Evolutionary conservation across 768 basidiomycete species (phyloP).

Genomic region (Clitopilus passeckerianus): DNA sequence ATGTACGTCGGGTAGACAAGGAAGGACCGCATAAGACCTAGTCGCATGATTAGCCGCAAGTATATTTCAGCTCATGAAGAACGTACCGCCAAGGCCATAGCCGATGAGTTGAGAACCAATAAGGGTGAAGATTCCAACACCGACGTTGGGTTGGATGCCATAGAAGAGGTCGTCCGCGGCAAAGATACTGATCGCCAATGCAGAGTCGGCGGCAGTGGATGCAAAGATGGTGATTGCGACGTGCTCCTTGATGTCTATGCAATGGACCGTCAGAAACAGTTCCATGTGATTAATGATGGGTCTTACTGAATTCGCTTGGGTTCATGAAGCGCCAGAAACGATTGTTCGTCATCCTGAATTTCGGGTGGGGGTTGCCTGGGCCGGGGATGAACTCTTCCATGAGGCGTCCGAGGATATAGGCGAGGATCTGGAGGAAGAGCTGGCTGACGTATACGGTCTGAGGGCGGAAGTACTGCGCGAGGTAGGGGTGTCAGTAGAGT

Average conservation of each 20-base stretch:
- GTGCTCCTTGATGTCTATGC: constrained; percentile 48
- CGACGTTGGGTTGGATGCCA: constrained; percentile 22
- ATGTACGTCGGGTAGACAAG: constrained; percentile 44
- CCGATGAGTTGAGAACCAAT: constrained; percentile 8
- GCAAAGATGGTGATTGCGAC: constrained; percentile 60
- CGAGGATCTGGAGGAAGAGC: constrained; percentile 46
- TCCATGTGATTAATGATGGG: constrained; percentile 5
- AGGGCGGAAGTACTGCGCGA: constrained; percentile 14
- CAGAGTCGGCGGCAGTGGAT: constrained; percentile 53
- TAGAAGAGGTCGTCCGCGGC: constrained; percentile 50
- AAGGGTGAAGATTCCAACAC: constrained; percentile 9
- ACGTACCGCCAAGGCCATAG: constrained; percentile 5
- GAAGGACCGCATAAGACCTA: constrained; percentile 31
- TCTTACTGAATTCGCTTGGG: constrained; percentile 58
- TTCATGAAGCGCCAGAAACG: constrained; percentile 53
- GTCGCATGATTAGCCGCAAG: constrained; percentile 4
- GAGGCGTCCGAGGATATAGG: constrained; percentile 43
- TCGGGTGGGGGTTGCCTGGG: constrained; percentile 20
- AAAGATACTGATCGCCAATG: constrained; percentile 54
- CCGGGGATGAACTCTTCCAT: constrained; percentile 37
- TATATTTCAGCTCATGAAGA: neutral
- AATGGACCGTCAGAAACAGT: neutral
- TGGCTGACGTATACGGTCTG: constrained; percentile 45
- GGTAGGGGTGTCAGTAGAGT: neutral
- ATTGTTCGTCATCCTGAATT: constrained; percentile 25